These are phyloP conservation scores for Phlyctochytrium planicorne DNA, from an alignment of 192 early-diverging fungal species.

Conservation along the genomic window DNA sequence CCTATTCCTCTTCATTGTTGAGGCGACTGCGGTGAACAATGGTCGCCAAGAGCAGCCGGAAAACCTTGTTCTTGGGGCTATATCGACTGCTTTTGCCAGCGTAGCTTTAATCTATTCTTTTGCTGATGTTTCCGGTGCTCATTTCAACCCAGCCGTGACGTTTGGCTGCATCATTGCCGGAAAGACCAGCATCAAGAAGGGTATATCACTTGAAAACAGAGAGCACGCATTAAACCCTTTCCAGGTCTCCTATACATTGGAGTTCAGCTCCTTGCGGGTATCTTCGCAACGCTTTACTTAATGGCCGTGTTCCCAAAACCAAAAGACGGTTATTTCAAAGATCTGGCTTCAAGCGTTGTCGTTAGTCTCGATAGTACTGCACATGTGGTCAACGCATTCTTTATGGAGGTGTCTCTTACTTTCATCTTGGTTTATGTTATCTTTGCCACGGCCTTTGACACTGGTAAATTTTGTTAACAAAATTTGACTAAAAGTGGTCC, in stretches of 20 bases:
- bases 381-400: conserved; percentile 50
- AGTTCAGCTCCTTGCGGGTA: conserved; percentile 52
- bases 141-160: conserved; percentile 67
- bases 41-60: conserved; percentile 46
- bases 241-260: conserved; percentile 56
- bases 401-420: conserved; percentile 57
- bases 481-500: conserved; percentile 2
- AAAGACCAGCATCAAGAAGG: conserved; percentile 55
- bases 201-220: conserved; percentile 20
- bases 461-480: conserved; percentile 33
- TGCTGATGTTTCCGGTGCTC: conserved; percentile 65
- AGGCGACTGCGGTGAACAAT: conserved; percentile 55
- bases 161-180: conserved; percentile 60
- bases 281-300: conserved; percentile 47
- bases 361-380: conserved; percentile 41
- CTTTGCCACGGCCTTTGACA: conserved; percentile 66
- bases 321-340: conserved; percentile 23
- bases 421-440: conserved; percentile 66
- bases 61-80: conserved; percentile 47
- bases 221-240: conserved; percentile 1
- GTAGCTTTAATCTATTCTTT: conserved; percentile 65
- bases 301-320: conserved; percentile 55
- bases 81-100: conserved; percentile 48
- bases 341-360: conserved; percentile 41
- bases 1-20: conserved; percentile 60